Evolutionary conservation across 2,329 filamentous ascomycete genomes (phyloP).

Genomic region (Ascosphaera aggregata): DNA sequence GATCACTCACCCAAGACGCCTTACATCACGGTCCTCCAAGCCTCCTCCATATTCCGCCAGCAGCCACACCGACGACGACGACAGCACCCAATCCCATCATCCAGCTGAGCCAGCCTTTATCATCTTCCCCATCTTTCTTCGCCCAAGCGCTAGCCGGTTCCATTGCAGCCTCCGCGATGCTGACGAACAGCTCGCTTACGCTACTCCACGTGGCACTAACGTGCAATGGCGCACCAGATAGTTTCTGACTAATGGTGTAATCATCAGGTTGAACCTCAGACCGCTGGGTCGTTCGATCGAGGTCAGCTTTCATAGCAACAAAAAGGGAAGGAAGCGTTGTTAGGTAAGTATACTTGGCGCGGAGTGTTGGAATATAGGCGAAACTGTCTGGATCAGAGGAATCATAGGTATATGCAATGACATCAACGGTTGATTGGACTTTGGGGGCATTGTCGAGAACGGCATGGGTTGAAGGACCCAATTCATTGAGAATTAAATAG

Average conservation of each 20-base stretch:
- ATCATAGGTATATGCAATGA: constrained; percentile 90
- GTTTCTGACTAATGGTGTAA: constrained; percentile 64
- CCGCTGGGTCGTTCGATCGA: constrained; percentile 90
- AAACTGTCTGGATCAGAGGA: constrained; percentile 94
- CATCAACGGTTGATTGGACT: constrained; percentile 64
- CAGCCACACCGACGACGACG: constrained; percentile 33
- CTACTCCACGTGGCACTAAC: constrained; percentile 88
- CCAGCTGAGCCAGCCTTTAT: constrained; percentile 58
- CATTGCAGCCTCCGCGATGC: constrained; percentile 73
- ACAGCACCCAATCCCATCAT: constrained; percentile 65
- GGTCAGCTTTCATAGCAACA: constrained; percentile 81
- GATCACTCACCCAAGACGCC: no score
- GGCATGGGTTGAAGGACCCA: constrained; percentile 85
- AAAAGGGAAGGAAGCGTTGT: constrained; percentile 83
- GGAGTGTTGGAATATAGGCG: constrained; percentile 63
- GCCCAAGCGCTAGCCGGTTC: constrained; percentile 77
- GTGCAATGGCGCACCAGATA: constrained; percentile 67
- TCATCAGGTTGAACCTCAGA: constrained; percentile 78
- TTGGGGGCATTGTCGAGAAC: constrained; percentile 82
- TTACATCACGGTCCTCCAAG: no score
- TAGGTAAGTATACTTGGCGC: constrained; percentile 56
- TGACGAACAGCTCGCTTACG: constrained; percentile 83
- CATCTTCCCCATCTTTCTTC: constrained; percentile 58
- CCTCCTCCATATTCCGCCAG: constrained; percentile 36
- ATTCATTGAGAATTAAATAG: constrained; percentile 85